phyloP scores from a whole-genome alignment of 441 rosid species.

The Adansonia grandidieri region DNA sequence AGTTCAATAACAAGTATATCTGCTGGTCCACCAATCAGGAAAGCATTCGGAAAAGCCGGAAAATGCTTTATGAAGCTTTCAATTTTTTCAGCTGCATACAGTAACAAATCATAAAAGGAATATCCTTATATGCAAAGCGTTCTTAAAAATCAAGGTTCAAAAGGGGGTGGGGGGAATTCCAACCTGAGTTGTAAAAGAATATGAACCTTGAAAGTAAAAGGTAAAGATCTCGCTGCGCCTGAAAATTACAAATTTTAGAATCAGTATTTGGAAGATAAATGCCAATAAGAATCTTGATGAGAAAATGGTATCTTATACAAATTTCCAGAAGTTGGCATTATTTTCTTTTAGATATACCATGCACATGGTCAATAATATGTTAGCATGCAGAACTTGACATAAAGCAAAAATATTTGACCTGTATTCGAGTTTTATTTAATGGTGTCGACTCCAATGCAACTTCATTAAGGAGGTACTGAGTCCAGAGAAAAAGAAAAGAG shows the following conservation, averaged over 20 bases:
- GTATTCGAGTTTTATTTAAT: slow-evolving; percentile 75
- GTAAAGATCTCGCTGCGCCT: slow-evolving; percentile 89
- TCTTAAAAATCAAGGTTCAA: slow-evolving; percentile 7
- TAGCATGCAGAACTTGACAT: neutral
- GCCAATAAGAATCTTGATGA: neutral
- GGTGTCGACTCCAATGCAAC: slow-evolving; percentile 68
- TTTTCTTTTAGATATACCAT: slow-evolving; percentile 4
- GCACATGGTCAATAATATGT: slow-evolving; percentile 4
- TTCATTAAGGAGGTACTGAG: slow-evolving; percentile 89
- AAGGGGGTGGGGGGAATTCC: slow-evolving; percentile 10
- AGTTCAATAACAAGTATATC: slow-evolving; percentile 93
- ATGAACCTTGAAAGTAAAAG: slow-evolving; percentile 88
- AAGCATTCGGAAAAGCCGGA: slow-evolving; percentile 82
- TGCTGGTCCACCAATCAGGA: slow-evolving; percentile 85
- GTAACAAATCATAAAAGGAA: slow-evolving; percentile 23
- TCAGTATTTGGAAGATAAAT: slow-evolving; percentile 15
- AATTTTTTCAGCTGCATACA: slow-evolving; percentile 71
- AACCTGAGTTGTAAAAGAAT: slow-evolving; percentile 90
- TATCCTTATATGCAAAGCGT: slow-evolving; percentile 15
- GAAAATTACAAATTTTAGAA: slow-evolving; percentile 27
- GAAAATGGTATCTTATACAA: neutral
- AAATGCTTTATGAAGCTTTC: slow-evolving; percentile 72
- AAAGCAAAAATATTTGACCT: slow-evolving; percentile 50
- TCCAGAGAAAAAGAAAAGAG: slow-evolving; percentile 18
- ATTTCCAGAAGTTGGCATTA: slow-evolving; percentile 17